Evolutionary conservation across 257 asterid species (phyloP).

Genomic region (Thymus quinquecostatus): DNA sequence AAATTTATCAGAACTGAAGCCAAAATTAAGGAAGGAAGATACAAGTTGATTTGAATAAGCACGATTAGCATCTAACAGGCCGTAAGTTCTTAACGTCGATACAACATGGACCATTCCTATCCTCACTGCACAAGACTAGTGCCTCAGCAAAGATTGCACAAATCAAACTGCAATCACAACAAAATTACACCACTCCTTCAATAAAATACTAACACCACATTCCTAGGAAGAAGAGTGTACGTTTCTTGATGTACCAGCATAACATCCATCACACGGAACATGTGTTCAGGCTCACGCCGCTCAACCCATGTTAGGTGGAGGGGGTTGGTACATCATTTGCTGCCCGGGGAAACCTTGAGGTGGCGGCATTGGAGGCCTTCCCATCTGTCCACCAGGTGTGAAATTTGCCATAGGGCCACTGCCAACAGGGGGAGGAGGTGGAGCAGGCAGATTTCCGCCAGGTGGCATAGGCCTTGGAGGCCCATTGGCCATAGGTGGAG

Average conservation of each 20-base stretch:
- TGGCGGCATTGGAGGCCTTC: slow-evolving; percentile 79
- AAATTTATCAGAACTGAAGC: not conserved
- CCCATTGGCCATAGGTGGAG: slow-evolving; percentile 77
- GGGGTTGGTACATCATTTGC: slow-evolving; percentile 64
- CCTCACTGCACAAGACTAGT: not conserved
- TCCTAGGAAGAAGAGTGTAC: not conserved
- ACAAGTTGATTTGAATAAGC: not conserved
- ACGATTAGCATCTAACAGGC: not conserved
- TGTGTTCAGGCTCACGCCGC: not conserved
- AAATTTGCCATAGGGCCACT: slow-evolving; percentile 80
- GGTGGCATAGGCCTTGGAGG: slow-evolving; percentile 96
- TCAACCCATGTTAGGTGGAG: slow-evolving; percentile 80
- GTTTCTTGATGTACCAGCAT: not conserved
- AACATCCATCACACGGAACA: too few relatives aligned
- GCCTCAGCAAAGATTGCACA: not conserved
- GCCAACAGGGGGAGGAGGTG: slow-evolving; percentile 88
- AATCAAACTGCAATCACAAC: slow-evolving; percentile 14
- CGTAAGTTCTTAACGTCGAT: not conserved
- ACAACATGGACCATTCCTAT: not conserved
- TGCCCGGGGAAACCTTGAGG: slow-evolving; percentile 84
- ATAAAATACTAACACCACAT: slow-evolving; percentile 6
- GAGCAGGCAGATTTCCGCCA: slow-evolving; percentile 89
- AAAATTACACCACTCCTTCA: not conserved
- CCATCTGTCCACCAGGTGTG: slow-evolving; percentile 81
- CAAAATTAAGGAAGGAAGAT: not conserved